Base-by-base conservation (phyloP, 352 stramenopile genomes). In the Phytophthora ohioensis region DNA sequence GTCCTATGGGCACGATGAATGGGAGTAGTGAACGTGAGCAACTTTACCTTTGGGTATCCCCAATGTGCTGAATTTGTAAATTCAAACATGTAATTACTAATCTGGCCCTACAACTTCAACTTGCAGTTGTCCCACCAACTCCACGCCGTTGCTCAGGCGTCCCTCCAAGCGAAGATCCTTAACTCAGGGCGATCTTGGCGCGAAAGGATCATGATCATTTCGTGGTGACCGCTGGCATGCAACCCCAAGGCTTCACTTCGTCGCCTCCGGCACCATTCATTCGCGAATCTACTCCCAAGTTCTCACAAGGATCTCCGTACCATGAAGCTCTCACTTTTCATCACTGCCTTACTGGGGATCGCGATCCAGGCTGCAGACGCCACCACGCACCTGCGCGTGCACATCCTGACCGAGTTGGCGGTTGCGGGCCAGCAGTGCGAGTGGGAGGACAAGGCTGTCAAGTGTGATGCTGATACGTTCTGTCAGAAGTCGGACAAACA, bases 401-500 rank as follows among this genome's bases (percentile, higher is more conserved):
- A 53, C 27, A 53, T 53, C 11, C 21, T 38, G 46, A 53, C 46
- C 21, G 46, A 53, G 30, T 7, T 53, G 46, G 46, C 46, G 9
- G 31, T 21, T 15, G 21, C 46, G 12, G 46, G 46, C 30, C 9
- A 53, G 27, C 46, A 34, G 46, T 53, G 46, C 30, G 17, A 21
- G 46, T 53, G 46, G 46, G 46, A 53, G 31, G 11, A 64, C 63
- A 60, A 55, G 34, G 55, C 53, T 21, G 36, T 47, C 5, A 45
- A 35, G 15, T 64, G 64, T 17, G 52, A 72, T 5, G 21, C 38
- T 1, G 21, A 15, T 4, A 36, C 64, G 32, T 62, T 62, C 39
- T 73, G 65, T 30, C 42, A 69, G 27, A 42, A 69, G 27, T 38
- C 43, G 5, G 42, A 64, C 42, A 62, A 69, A 17, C 41, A 58